These are phyloP conservation scores for Phoenix dactylifera DNA, from an alignment of 176 grass and related monocot genomes.

Conservation along the genomic window DNA sequence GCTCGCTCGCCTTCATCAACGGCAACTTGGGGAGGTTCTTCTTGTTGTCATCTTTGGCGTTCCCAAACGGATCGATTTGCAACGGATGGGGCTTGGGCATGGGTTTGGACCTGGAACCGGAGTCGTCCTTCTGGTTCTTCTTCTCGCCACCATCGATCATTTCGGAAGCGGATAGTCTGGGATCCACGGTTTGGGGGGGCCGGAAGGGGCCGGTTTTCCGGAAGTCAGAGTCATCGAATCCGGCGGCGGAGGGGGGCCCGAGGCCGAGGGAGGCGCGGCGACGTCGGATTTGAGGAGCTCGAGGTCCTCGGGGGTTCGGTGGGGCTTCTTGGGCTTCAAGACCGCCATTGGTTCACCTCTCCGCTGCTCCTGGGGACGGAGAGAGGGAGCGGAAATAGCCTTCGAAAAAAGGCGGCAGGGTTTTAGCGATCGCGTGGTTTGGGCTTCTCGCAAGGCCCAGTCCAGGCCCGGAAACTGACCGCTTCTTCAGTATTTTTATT, in stretches of 20 bases:
- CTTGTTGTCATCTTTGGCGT: background rate
- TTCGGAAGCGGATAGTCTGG: background rate
- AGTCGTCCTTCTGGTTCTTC: background rate
- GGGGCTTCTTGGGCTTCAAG: constrained; percentile 18
- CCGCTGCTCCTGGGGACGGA: background rate
- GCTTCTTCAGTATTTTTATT: no score
- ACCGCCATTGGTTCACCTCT: constrained; percentile 11
- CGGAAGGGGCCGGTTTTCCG: constrained; percentile 53
- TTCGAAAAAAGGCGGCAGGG: no score
- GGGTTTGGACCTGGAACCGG: background rate
- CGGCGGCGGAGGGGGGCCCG: constrained; percentile 24
- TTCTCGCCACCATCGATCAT: background rate
- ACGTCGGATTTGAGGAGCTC: constrained; percentile 70
- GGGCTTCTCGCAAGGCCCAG: no score
- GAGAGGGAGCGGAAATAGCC: no score
- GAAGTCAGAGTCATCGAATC: constrained; percentile 85
- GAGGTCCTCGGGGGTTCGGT: constrained; percentile 29
- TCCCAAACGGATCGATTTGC: constrained; percentile 10
- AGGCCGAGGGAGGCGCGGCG: constrained; percentile 64
- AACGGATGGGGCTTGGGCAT: constrained; percentile 48
- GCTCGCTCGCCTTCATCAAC: constrained; percentile 36
- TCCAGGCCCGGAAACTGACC: no score
- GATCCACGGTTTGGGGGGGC: constrained; percentile 18
- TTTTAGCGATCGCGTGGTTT: no score
- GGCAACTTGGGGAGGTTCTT: constrained; percentile 7